These are phyloP conservation scores for Circinella minor DNA, from an alignment of 371 early-diverging fungal genomes.

Conservation along the genomic window DNA sequence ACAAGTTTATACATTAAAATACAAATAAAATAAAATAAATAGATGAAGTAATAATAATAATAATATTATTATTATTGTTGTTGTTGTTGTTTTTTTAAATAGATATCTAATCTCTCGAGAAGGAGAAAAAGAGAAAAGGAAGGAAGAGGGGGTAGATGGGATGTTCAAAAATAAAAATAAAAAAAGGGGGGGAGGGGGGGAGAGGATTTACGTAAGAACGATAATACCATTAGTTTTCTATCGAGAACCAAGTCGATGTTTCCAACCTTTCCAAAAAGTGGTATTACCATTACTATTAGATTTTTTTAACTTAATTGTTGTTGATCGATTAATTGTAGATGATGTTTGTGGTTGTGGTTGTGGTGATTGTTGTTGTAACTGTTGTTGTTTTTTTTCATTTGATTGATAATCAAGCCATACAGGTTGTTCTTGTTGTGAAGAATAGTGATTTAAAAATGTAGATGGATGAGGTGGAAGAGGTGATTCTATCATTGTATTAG, in stretches of 20 bases:
- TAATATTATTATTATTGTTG: neutral
- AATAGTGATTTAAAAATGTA: too few relatives aligned
- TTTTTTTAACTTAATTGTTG: constrained; percentile 12
- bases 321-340: constrained; percentile 1
- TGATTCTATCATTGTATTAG: neutral
- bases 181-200: too few relatives aligned
- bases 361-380: neutral
- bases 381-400: constrained; percentile 2
- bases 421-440: constrained; percentile 4
- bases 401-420: constrained; percentile 4
- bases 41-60: neutral
- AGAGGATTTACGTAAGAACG: too few relatives aligned
- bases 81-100: too few relatives aligned
- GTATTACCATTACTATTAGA: constrained; percentile 11
- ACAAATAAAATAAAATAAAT: neutral
- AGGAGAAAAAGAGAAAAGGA: too few relatives aligned
- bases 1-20: neutral
- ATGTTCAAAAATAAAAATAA: too few relatives aligned
- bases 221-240: neutral
- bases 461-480: too few relatives aligned
- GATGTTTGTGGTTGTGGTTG: neutral
- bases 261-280: constrained; percentile 33
- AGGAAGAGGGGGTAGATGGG: too few relatives aligned
- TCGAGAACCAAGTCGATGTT: constrained; percentile 16
- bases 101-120: too few relatives aligned